Percentiles rank a stretch among this genome's conserved stretches.
Evolutionary conservation across 1,284 basidiomycete genomes (phyloP).

Genomic region (Trichosporon asahii): DNA sequence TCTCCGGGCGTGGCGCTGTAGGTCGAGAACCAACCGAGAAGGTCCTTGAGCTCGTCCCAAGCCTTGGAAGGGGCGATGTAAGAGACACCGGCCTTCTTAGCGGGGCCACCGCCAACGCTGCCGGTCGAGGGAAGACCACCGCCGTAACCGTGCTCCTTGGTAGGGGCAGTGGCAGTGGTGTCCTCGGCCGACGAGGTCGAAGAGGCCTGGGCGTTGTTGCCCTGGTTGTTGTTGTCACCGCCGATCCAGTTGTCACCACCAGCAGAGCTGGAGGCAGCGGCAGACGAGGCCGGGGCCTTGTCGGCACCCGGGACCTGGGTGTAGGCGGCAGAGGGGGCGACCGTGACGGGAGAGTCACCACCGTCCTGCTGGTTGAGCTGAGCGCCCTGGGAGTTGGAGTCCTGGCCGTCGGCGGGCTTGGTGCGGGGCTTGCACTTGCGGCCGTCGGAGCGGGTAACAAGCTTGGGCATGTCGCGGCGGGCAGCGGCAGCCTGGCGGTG

Average conservation of each 20-base stretch:
- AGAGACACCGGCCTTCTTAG: conserved; percentile 49
- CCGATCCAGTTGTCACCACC: not conserved
- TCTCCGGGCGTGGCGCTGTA: conserved; percentile 3
- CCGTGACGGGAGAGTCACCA: not conserved
- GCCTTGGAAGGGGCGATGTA: conserved; percentile 29
- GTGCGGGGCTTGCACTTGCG: not conserved
- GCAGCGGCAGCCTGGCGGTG: not conserved
- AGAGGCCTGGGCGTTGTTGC: not conserved
- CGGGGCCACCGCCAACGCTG: conserved; percentile 27
- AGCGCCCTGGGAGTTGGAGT: not conserved
- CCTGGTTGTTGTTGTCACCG: not conserved
- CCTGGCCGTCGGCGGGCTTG: not conserved
- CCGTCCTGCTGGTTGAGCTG: not conserved
- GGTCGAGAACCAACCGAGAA: conserved; percentile 43
- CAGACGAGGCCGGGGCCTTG: not conserved
- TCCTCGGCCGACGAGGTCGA: not conserved
- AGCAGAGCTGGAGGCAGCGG: not conserved
- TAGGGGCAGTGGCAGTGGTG: not conserved
- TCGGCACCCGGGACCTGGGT: not conserved
- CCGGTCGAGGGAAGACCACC: conserved; percentile 20
- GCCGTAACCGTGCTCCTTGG: not conserved
- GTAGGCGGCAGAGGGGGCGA: not conserved
- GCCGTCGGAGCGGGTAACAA: not conserved
- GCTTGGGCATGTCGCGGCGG: not conserved
- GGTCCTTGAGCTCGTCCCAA: conserved; percentile 26